Evolutionary conservation across 2,329 filamentous ascomycete genomes (phyloP), one percentile per base, ranked within the genome.

Genomic region (Neopestalotiopsis rosae): DNA sequence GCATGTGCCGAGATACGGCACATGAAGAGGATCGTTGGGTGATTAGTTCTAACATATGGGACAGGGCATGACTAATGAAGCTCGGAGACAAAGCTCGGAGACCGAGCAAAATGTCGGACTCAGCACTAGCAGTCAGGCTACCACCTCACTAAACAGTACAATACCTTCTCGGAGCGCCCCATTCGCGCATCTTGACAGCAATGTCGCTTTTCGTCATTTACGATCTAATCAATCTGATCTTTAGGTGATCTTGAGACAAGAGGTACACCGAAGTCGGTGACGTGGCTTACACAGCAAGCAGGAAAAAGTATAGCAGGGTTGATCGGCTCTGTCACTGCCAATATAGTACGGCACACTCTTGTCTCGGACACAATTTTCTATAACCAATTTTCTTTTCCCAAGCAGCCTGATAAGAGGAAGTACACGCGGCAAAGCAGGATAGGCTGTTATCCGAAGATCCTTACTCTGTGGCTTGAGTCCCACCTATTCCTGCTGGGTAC

Each of bases 221-320:
- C 45, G n/a, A 74, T 75, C 72, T 74, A 72, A 74, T 76, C 72
- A 71, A 74, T 76, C 70, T 71, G 69, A 71, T 67, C 71, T 67
- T 71, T 69, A 24, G 59, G 56, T 52, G 14, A 56, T n/a, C 34
- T 42, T 20, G 45, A 52, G 45, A 38, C 61, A 62, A 38, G 7
- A 56, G 45, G 17, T 28, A 12, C 20, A 65, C 63, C 63, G 63
- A 65, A 65, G 63, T 65, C 63, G 65, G 65, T 67, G 65, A 67
- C 65, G 52, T 67, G 30, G 45, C 45, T 52, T 52, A 52, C 45
- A 52, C 45, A 52, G n/a, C n/a, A 7, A 52, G 45, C 45, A 52
- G 14, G 14, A 52, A 9, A 52, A 9, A 52, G 45, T 52, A 52
- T 52, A 52, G 14, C 45, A 45, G 13, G 58, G 32, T 28, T 45